Percentiles rank a stretch among this genome's conserved stretches.
phyloP scores from a whole-genome alignment of 2,329 filamentous ascomycete species.

The Botrytis pseudocinerea region DNA sequence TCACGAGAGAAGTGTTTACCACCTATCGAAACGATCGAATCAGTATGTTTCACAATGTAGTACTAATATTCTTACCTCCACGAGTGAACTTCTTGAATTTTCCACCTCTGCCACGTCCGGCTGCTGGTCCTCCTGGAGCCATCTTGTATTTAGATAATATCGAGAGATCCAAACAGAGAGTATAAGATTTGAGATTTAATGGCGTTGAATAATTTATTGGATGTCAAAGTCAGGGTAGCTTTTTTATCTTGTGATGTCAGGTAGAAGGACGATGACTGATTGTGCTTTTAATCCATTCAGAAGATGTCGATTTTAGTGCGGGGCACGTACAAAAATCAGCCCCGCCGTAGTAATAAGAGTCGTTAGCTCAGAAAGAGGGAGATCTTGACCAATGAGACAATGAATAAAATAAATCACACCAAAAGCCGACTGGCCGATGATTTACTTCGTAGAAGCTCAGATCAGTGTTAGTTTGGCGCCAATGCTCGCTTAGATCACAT shows the following conservation, averaged over 20 bases:
- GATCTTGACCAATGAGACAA: neutral
- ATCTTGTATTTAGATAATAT: slow-evolving; percentile 37
- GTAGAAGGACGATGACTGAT: slow-evolving; percentile 3
- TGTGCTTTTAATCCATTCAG: slow-evolving; percentile 10
- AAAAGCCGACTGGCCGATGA: neutral
- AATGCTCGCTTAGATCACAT: slow-evolving; percentile 9
- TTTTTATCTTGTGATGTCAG: slow-evolving; percentile 15
- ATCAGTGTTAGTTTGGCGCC: neutral
- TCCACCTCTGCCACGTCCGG: slow-evolving; percentile 69
- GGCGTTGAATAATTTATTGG: neutral
- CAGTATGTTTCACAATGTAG: neutral
- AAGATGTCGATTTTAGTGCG: slow-evolving; percentile 12
- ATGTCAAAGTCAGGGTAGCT: neutral
- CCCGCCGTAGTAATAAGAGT: slow-evolving; percentile 6
- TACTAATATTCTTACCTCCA: slow-evolving; percentile 64
- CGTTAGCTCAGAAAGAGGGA: neutral
- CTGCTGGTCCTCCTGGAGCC: slow-evolving; percentile 51
- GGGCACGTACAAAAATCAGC: neutral
- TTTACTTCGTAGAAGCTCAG: neutral
- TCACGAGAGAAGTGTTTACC: slow-evolving; percentile 95
- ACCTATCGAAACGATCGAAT: slow-evolving; percentile 52
- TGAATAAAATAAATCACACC: too few species aligned
- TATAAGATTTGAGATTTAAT: neutral
- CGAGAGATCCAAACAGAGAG: neutral
- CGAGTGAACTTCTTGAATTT: slow-evolving; percentile 94